These are phyloP conservation scores for Blastomyces gilchristii DNA, from an alignment of 2,329 filamentous ascomycete species.

Conservation along the genomic window DNA sequence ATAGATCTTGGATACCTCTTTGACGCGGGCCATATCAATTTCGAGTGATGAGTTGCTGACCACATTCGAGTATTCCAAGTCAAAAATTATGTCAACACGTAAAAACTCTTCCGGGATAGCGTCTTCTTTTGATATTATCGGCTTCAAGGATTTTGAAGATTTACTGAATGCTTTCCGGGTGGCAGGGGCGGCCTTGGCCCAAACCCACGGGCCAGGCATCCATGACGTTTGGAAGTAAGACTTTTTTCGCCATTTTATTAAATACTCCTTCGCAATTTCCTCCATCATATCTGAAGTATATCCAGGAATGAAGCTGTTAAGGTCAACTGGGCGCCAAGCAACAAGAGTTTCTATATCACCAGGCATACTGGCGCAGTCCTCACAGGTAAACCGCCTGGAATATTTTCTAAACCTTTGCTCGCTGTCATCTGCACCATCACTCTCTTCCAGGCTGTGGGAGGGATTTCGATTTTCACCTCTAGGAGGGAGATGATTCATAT, in stretches of 20 bases:
- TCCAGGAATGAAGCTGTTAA: slow-evolving; percentile 45
- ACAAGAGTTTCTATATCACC: slow-evolving; percentile 67
- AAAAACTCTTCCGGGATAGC: slow-evolving; percentile 83
- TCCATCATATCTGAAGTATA: slow-evolving; percentile 46
- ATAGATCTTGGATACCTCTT: slow-evolving; percentile 60
- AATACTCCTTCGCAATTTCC: slow-evolving; percentile 79
- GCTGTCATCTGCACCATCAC: slow-evolving; percentile 18
- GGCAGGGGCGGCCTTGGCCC: slow-evolving; percentile 50
- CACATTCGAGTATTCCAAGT: slow-evolving; percentile 58
- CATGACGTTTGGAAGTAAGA: slow-evolving; percentile 78
- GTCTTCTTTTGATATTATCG: slow-evolving; percentile 61
- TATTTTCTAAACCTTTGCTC: slow-evolving; percentile 60
- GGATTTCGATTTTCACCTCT: slow-evolving; percentile 18
- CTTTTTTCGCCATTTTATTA: slow-evolving; percentile 73
- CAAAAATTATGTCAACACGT: slow-evolving; percentile 78
- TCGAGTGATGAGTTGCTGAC: slow-evolving; percentile 50
- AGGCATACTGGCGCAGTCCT: slow-evolving; percentile 57
- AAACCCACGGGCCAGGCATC: slow-evolving; percentile 86
- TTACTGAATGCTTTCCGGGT: slow-evolving; percentile 72
- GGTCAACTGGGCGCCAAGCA: slow-evolving; percentile 69
- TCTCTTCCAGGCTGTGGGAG: slow-evolving; percentile 16
- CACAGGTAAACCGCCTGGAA: slow-evolving; percentile 64
- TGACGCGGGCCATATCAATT: slow-evolving; percentile 60
- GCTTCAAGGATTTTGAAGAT: slow-evolving; percentile 50
- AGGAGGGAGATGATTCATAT: slow-evolving; percentile 69